Evolutionary conservation across 1,139 yeast genomes (phyloP).

Genomic region (Diutina rugosa): DNA sequence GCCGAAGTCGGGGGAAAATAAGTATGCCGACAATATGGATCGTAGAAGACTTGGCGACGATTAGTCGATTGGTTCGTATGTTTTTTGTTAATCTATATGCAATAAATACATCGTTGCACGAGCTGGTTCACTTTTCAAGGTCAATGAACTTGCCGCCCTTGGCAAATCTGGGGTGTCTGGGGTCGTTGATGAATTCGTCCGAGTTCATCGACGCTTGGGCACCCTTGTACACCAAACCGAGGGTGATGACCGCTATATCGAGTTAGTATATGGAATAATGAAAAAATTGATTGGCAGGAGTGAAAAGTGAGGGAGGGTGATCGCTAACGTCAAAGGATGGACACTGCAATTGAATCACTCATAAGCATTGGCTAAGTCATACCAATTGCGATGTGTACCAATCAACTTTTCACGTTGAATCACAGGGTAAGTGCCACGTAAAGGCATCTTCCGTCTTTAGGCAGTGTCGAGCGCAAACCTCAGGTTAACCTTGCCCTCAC

Average conservation of each 20-base stretch:
- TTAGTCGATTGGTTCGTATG: neutral
- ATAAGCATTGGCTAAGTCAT: too few relatives aligned
- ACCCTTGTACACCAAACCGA: slow-evolving; percentile 42
- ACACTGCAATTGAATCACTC: too few relatives aligned
- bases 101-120: neutral
- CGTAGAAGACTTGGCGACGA: too few relatives aligned
- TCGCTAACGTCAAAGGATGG: neutral
- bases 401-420: neutral
- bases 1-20: neutral
- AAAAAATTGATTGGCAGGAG: neutral
- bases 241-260: slow-evolving; percentile 35
- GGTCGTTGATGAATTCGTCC: slow-evolving; percentile 61
- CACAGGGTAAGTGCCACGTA: neutral
- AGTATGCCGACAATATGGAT: too few relatives aligned
- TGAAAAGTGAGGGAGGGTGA: neutral
- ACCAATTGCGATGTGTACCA: too few relatives aligned
- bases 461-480: too few relatives aligned
- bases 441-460: too few relatives aligned
- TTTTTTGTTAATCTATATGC: neutral
- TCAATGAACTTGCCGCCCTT: slow-evolving; percentile 39
- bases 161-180: slow-evolving; percentile 64
- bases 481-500: too few relatives aligned
- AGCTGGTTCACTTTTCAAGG: slow-evolving; percentile 9
- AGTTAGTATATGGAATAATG: slow-evolving; percentile 4
- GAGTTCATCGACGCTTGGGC: slow-evolving; percentile 43